Percentiles rank a stretch among this genome's conserved stretches.
Conservation (phyloP, 2,329 filamentous ascomycete genomes). For the Setomelanomma holmii region DNA sequence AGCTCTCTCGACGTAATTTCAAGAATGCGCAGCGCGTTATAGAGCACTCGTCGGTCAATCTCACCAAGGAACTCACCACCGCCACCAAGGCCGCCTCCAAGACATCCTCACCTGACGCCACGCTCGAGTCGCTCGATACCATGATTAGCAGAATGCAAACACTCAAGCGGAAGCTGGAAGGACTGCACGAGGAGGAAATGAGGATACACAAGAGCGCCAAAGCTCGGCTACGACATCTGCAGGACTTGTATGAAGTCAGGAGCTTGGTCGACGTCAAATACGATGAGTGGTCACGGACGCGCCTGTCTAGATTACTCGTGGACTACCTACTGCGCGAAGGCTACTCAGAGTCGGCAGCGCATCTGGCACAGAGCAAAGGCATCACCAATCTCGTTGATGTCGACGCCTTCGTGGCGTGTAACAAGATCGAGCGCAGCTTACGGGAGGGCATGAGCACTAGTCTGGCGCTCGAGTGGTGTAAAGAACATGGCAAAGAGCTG, state of each 20-base stretch:
- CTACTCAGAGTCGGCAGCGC: constrained; percentile 77
- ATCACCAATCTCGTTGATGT: constrained; percentile 87
- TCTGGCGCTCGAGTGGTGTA: constrained; percentile 88
- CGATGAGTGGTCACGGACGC: constrained; percentile 83
- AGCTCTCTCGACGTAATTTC: constrained; percentile 93
- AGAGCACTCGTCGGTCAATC: constrained; percentile 71
- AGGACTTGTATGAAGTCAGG: constrained; percentile 79
- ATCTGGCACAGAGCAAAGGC: constrained; percentile 75
- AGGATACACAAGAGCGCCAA: constrained; percentile 76
- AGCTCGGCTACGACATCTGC: constrained; percentile 79
- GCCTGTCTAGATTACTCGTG: constrained; percentile 85
- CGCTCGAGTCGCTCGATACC: constrained; percentile 80
- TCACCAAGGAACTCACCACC: constrained; percentile 65
- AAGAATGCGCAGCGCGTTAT: constrained; percentile 80
- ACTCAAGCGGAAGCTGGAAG: constrained; percentile 84
- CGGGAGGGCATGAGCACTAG: constrained; percentile 69
- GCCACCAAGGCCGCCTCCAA: constrained; percentile 69
- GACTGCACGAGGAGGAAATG: constrained; percentile 79
- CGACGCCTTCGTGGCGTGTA: constrained; percentile 84
- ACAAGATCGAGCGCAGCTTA: constrained; percentile 77
- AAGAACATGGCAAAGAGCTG: constrained; percentile 89
- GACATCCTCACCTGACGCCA: constrained; percentile 41
- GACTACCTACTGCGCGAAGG: constrained; percentile 89
- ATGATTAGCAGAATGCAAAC: constrained; percentile 87
- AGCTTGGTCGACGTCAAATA: constrained; percentile 91